Base-by-base conservation (phyloP, 306 rosid species). In the Prosopis cineraria region DNA sequence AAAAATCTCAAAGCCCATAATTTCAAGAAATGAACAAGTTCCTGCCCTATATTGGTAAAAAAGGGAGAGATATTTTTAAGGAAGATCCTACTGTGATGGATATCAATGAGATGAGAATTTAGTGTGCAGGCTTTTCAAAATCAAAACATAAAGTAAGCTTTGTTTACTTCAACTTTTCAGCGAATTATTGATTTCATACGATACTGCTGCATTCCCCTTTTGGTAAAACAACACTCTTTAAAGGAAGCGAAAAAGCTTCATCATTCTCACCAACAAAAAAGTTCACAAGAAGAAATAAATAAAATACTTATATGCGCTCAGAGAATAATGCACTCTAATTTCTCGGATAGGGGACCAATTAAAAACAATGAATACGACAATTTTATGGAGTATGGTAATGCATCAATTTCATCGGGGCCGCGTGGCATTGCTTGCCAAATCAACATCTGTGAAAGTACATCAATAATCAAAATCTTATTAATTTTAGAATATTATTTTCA, bases 181-280 rank as follows among this genome's bases (percentile, higher is more conserved):
- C 64, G 75, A 79, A 82, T 82, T 71, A 82, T 82, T 85, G 72
- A 60, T 59, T 79, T 79, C 79, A 22, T 36, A n/a, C 40, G 76
- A 50, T 77, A 50, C 76, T 75, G 78, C 43, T 43, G 73, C 70
- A 77, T 77, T 30, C 47, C 17, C 68, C 79, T 82, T 77, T 34
- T 64, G 41, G 55, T 36, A 65, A 68, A 60, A 77, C 63, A 59
- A 45, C 27, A 64, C 39, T 2, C 52, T 75, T 43, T 31, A 14
- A 47, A 45, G 34, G 40, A 58, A 44, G 39, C n/a, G 40, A 33
- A 37, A 20, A 24, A 0, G 11, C 37, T 14, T 60, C 36, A 60
- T 29, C 39, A 60, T 33, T 60, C 31, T 22, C 34, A 2, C 10
- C 68, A 30, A 30, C 5, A 60, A 2, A 60, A 29, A 30, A 62